A percentile compares a stretch with the other conserved stretches of the same genome.
Conservation (phyloP, 2,329 filamentous ascomycete species). For the Cordyceps militaris region DNA sequence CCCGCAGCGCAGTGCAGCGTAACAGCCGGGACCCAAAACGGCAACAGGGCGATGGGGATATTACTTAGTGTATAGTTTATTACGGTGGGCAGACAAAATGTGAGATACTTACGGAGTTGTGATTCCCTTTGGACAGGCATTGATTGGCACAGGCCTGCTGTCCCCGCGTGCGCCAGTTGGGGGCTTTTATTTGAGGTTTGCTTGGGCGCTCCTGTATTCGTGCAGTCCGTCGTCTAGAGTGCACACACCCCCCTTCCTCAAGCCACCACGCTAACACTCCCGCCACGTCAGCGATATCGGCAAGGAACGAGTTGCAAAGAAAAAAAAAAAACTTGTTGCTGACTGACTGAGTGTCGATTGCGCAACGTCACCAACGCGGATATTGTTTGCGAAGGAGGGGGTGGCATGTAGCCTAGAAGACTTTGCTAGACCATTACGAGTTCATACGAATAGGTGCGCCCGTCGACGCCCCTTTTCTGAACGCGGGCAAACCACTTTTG, state of each 20-base stretch:
- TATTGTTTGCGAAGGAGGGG: background rate
- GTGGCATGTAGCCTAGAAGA: background rate
- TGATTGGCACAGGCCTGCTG: no score
- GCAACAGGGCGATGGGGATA: background rate
- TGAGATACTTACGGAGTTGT: background rate
- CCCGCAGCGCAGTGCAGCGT: slow-evolving; percentile 5
- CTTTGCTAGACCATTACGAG: background rate
- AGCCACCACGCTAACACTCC: background rate
- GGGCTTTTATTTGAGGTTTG: no score
- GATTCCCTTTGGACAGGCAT: background rate
- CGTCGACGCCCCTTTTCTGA: background rate
- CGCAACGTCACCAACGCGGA: background rate
- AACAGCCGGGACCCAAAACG: background rate
- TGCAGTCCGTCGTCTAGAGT: no score
- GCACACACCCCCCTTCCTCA: background rate
- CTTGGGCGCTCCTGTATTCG: no score
- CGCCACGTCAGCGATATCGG: slow-evolving; percentile 7
- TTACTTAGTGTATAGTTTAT: background rate
- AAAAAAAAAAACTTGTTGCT: background rate
- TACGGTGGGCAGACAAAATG: background rate
- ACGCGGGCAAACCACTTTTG: background rate
- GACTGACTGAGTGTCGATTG: background rate
- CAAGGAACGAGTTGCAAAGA: background rate
- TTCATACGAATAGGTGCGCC: background rate
- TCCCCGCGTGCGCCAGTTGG: no score